Evolutionary conservation across 2,329 filamentous ascomycete genomes (phyloP).

Genomic region (Cladophialophora exuberans): DNA sequence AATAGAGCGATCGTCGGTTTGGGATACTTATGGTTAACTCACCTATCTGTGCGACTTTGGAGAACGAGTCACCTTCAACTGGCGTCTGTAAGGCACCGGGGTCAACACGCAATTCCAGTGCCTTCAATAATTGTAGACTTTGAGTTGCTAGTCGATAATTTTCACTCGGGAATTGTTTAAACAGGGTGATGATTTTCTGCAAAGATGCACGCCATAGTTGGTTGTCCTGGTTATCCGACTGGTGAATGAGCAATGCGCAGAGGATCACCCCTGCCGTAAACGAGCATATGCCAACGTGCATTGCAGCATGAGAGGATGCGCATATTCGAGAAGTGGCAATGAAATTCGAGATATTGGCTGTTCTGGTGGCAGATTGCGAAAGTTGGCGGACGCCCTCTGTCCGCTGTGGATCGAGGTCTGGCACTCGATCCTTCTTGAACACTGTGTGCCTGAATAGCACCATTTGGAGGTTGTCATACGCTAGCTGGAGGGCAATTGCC

Average conservation of each 20-base stretch:
- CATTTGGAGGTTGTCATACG: conserved; percentile 14
- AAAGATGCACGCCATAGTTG: background rate
- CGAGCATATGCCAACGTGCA: conserved; percentile 10
- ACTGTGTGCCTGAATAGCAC: conserved; percentile 11
- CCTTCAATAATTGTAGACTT: conserved; percentile 4
- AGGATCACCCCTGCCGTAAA: conserved; percentile 11
- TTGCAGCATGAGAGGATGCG: conserved; percentile 6
- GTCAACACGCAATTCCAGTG: conserved; percentile 1
- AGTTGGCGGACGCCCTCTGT: background rate
- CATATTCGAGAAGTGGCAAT: background rate
- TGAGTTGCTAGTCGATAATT: conserved; percentile 12
- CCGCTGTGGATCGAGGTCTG: background rate
- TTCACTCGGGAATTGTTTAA: conserved; percentile 6
- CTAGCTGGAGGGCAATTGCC: conserved; percentile 6
- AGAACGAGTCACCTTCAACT: background rate
- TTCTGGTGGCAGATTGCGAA: conserved; percentile 7
- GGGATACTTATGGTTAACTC: background rate
- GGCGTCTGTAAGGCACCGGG: background rate
- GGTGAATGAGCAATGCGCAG: background rate
- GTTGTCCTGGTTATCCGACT: background rate
- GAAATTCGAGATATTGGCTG: conserved; percentile 10
- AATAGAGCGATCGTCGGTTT: background rate
- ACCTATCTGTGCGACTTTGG: background rate
- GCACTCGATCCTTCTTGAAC: background rate
- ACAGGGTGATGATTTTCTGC: conserved; percentile 6